phyloP scores from a whole-genome alignment of 2,329 filamentous ascomycete species.

The Epichloe baconii region DNA sequence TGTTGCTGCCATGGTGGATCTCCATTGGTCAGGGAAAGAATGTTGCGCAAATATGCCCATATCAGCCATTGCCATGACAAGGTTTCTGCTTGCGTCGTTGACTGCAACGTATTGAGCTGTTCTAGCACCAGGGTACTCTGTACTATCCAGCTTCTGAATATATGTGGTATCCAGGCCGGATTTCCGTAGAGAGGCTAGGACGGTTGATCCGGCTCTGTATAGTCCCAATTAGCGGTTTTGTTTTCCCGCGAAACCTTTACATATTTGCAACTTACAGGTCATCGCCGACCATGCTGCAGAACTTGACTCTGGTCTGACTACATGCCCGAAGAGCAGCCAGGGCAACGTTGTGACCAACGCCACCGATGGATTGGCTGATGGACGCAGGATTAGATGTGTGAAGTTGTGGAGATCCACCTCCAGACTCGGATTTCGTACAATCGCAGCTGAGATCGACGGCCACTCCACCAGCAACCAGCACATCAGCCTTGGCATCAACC shows the following conservation, averaged over 20 bases:
- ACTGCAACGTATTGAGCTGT: conserved; percentile 89
- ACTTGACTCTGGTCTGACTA: conserved; percentile 45
- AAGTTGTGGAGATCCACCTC: conserved; percentile 32
- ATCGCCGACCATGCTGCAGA: conserved; percentile 72
- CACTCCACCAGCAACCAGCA: conserved; percentile 84
- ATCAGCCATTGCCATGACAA: conserved; percentile 90
- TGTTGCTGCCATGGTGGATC: conserved; percentile 39
- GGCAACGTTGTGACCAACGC: conserved; percentile 86
- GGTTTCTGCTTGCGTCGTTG: conserved; percentile 70
- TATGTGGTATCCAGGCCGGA: conserved; percentile 52
- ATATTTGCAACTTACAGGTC: conserved; percentile 43
- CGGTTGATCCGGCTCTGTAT: conserved; percentile 54
- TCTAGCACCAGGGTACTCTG: conserved; percentile 38
- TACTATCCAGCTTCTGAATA: conserved; percentile 42
- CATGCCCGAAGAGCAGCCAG: conserved; percentile 62
- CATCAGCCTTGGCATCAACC: conserved; percentile 33
- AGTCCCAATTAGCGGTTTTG: background rate
- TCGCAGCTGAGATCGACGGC: conserved; percentile 83
- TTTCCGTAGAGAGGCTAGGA: conserved; percentile 51
- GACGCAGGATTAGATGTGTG: conserved; percentile 78
- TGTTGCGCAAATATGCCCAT: conserved; percentile 68
- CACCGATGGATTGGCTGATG: conserved; percentile 75
- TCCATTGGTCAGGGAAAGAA: conserved; percentile 44
- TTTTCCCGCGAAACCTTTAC: background rate
- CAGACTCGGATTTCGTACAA: conserved; percentile 29